These are phyloP conservation scores for Zarea fungicola DNA, from an alignment of 2,329 filamentous ascomycete genomes.

Conservation along the genomic window DNA sequence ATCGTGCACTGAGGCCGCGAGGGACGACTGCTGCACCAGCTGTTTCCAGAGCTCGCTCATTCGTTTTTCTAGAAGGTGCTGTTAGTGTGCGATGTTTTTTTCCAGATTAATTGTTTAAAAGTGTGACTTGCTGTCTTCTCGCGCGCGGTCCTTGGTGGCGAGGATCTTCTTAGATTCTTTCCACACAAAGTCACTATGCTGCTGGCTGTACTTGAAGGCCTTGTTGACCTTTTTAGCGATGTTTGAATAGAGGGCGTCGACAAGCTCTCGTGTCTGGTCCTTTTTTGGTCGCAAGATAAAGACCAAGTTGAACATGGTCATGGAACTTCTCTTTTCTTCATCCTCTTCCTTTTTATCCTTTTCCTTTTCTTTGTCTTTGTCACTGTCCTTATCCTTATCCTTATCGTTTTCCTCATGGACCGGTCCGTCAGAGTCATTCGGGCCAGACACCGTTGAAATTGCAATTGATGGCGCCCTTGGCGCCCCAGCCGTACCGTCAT, in stretches of 20 bases:
- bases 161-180: slow-evolving; percentile 82
- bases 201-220: slow-evolving; percentile 87
- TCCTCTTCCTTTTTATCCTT: slow-evolving; percentile 40
- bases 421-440: slow-evolving; percentile 22
- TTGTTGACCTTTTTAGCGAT: slow-evolving; percentile 91
- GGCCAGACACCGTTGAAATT: slow-evolving; percentile 15
- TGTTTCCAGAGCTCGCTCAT: slow-evolving; percentile 65
- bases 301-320: slow-evolving; percentile 98
- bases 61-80: slow-evolving; percentile 49
- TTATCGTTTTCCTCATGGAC: slow-evolving; percentile 20
- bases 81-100: too few species aligned
- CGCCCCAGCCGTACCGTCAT: slow-evolving; percentile 23
- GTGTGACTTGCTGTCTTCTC: slow-evolving; percentile 55
- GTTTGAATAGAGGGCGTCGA: slow-evolving; percentile 76
- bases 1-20: slow-evolving; percentile 77
- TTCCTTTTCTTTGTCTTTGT: slow-evolving; percentile 25
- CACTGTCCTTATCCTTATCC: slow-evolving; percentile 19
- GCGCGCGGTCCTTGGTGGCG: slow-evolving; percentile 73
- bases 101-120: slow-evolving; percentile 10
- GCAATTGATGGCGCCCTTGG: slow-evolving; percentile 19
- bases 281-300: slow-evolving; percentile 81
- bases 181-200: slow-evolving; percentile 85
- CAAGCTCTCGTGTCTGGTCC: slow-evolving; percentile 68
- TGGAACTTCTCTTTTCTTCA: slow-evolving; percentile 60
- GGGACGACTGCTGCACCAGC: slow-evolving; percentile 65